Percentiles rank a stretch among this genome's conserved stretches.
Evolutionary conservation across 306 rosid species (phyloP).

Genomic region (Inga leiocalycina): DNA sequence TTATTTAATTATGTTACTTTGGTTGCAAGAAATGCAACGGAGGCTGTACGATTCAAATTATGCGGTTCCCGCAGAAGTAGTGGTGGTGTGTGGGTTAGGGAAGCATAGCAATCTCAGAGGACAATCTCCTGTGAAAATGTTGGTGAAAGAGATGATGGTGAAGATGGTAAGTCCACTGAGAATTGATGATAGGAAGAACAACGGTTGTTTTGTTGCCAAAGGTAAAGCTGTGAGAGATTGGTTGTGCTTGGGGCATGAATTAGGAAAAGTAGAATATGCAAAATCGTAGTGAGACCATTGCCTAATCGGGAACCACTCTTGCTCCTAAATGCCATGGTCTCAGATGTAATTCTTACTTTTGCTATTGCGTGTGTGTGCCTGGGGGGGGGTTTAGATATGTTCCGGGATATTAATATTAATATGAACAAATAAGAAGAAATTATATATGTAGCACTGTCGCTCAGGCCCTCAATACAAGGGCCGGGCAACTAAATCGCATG

Average conservation of each 20-base stretch:
- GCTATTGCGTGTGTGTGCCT: not conserved
- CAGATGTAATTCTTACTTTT: too few species aligned
- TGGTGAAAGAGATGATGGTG: slow-evolving; percentile 70
- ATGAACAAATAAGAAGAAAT: too few species aligned
- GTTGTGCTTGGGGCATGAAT: slow-evolving; percentile 35
- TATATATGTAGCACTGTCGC: too few species aligned
- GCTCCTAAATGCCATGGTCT: not conserved
- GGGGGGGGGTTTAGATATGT: not conserved
- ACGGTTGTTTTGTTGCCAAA: slow-evolving; percentile 77
- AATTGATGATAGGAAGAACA: slow-evolving; percentile 68
- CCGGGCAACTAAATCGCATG: too few species aligned
- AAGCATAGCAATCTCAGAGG: slow-evolving; percentile 83
- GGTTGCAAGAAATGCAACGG: slow-evolving; percentile 66
- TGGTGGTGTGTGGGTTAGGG: slow-evolving; percentile 70
- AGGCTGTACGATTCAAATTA: slow-evolving; percentile 38
- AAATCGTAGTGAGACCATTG: not conserved
- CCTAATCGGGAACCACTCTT: not conserved
- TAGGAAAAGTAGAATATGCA: not conserved
- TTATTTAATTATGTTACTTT: slow-evolving; percentile 65
- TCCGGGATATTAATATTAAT: too few species aligned
- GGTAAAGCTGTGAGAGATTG: slow-evolving; percentile 69
- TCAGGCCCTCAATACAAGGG: too few species aligned
- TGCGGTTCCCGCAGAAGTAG: slow-evolving; percentile 50
- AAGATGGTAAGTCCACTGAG: slow-evolving; percentile 62
- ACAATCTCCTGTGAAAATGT: slow-evolving; percentile 58